phyloP scores from a whole-genome alignment of 129 eudicot genomes.

The Deinandra increscens region DNA sequence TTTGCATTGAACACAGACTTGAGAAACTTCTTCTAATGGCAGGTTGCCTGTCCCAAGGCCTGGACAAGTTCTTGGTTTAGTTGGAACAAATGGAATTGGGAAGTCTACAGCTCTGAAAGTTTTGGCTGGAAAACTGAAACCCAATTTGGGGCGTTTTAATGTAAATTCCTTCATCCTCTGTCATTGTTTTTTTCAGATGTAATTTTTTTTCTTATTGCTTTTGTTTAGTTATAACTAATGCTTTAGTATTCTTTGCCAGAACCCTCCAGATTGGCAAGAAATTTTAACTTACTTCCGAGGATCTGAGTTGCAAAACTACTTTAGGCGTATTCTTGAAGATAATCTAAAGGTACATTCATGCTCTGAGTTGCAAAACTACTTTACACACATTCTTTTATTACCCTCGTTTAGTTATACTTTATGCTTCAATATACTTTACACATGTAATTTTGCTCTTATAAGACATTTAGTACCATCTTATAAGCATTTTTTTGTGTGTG shows the following conservation, averaged over 20 bases:
- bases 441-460: not conserved
- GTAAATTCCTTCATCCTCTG: conserved; percentile 32
- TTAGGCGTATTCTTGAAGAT: conserved; percentile 94
- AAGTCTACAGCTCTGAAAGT: conserved; percentile 84
- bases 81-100: conserved; percentile 88
- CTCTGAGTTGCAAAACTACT: not conserved
- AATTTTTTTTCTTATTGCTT: not conserved
- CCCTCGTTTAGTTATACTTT: no score
- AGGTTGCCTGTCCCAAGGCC: conserved; percentile 97
- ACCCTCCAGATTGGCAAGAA: conserved; percentile 99
- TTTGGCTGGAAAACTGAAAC: conserved; percentile 80
- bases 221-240: not conserved
- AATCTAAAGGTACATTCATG: conserved; percentile 61
- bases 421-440: no score
- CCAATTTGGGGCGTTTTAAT: conserved; percentile 78
- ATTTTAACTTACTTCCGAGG: conserved; percentile 90
- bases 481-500: not conserved
- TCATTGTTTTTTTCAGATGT: not conserved
- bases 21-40: conserved; percentile 20
- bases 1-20: conserved; percentile 16
- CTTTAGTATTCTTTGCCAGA: conserved; percentile 48
- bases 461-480: not conserved
- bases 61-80: conserved; percentile 95
- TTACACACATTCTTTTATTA: not conserved
- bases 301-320: conserved; percentile 94